Conservation (phyloP, 2,329 filamentous ascomycete genomes). For the Fusarium verticillioides region DNA sequence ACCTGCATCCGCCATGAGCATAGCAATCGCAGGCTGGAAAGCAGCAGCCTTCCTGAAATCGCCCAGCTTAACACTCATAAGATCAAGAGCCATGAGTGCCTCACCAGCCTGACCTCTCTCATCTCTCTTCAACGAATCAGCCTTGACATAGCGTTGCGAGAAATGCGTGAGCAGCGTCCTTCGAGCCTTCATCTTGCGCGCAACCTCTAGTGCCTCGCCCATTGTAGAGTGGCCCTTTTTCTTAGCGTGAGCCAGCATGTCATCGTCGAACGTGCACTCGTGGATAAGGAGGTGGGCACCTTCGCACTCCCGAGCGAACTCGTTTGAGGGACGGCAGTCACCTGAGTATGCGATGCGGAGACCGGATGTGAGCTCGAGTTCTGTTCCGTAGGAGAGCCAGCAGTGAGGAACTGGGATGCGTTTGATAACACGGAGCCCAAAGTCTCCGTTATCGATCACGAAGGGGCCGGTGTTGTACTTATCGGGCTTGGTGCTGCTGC, state of each 20-base stretch:
- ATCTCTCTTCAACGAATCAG: conserved; percentile 46
- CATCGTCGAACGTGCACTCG: conserved; percentile 95
- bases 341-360: conserved; percentile 94
- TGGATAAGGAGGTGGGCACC: conserved; percentile 88
- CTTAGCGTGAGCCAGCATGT: conserved; percentile 78
- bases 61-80: conserved; percentile 78
- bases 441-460: conserved; percentile 57
- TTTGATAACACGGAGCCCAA: conserved; percentile 74
- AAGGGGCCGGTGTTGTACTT: conserved; percentile 49
- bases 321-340: conserved; percentile 82
- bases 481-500: conserved; percentile 23
- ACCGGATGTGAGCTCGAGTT: conserved; percentile 79
- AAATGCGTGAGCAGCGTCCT: conserved; percentile 92
- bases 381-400: conserved; percentile 78
- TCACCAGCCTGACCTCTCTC: conserved; percentile 51
- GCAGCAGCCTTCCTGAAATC: conserved; percentile 74
- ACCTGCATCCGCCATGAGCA: conserved; percentile 30
- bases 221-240: conserved; percentile 94
- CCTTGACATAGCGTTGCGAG: conserved; percentile 89
- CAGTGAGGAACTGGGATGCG: conserved; percentile 82
- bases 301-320: conserved; percentile 76
- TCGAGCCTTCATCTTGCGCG: conserved; percentile 80
- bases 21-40: conserved; percentile 41
- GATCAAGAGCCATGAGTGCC: conserved; percentile 80
- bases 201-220: conserved; percentile 83